Conservation (phyloP, 2,329 filamentous ascomycete species). For the Cadophora malorum region DNA sequence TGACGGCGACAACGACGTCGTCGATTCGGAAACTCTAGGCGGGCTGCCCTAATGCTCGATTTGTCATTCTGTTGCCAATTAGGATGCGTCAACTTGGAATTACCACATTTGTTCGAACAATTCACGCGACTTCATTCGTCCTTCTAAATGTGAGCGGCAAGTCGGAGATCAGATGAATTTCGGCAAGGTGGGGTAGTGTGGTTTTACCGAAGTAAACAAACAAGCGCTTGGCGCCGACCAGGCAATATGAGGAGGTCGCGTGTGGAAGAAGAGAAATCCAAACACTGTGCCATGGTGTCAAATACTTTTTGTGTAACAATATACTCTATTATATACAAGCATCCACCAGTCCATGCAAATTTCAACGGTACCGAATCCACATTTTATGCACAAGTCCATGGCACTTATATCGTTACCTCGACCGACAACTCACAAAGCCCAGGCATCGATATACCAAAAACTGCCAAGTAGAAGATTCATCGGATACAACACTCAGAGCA, state of each 20-base stretch:
- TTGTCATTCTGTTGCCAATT: too few species aligned
- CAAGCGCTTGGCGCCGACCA: neutral
- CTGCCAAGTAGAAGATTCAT: neutral
- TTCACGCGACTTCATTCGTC: too few species aligned
- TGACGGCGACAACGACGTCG: too few species aligned
- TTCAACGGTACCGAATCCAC: neutral
- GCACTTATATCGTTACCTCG: neutral
- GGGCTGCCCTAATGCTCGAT: too few species aligned
- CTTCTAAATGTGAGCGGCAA: neutral
- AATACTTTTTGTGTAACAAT: neutral
- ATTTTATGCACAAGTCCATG: neutral
- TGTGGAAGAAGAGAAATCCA: too few species aligned
- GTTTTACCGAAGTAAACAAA: neutral
- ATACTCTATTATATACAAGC: neutral
- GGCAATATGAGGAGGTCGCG: too few species aligned
- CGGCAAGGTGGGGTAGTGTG: neutral
- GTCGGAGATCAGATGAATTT: neutral
- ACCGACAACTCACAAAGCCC: neutral
- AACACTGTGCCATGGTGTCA: too few species aligned
- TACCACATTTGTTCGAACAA: too few species aligned
- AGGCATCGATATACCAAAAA: neutral
- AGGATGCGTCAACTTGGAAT: too few species aligned
- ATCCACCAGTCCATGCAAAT: neutral
- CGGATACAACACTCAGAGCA: too few species aligned
- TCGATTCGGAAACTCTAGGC: too few species aligned